Base-by-base conservation (phyloP, 768 basidiomycete genomes). In the Suillus variegatus region DNA sequence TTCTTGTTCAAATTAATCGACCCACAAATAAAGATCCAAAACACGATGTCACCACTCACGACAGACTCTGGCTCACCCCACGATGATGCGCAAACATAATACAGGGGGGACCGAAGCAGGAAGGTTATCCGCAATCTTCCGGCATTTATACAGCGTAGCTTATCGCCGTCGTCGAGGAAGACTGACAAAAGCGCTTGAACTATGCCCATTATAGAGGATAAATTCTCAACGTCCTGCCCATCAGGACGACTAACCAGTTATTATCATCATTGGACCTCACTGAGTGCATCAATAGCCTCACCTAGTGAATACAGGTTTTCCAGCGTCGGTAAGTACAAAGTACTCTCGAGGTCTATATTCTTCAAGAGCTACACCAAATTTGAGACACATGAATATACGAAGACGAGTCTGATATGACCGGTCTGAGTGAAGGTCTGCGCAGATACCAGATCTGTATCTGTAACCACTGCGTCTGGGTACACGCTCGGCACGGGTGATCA, bases 41-140 rank as follows among this genome's bases (percentile, higher is more conserved):
- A 20, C 43, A 64, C 56, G 46, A 25, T 36, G n/a, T 25, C 20
- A 40, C 14, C 61, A 82, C 94, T 79, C 79, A 98, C 96, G 68
- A 98, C 90, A 66, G 92, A 93, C 77, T 98, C 97, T 0, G 97
- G 97, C 77, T 99, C 97, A 14, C 93, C 93, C 93, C 94, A 97
- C 13, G 91, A 88, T 25, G 94, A 95, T 14, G 88, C 89, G 67
- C 93, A 96, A 36, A 90, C 94, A 72, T 96, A 93, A 77, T 98
- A 99, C 22, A 99, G 78, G 4, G 97, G 97, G 7, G 93, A 74
- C 38, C 95, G 88, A 58, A 96, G 82, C 8, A 96, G 77, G 75
- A 99, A 97, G 0, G 91, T 90, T 64, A 99, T 97, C 60, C 89
- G 84, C 6, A 88, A 86, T n/a, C 80, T 79, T 36, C 94, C 95